Evolutionary conservation across 371 early-diverging fungal species (phyloP), one percentile per base, ranked within the genome.

Genomic region (Syncephalis plumigaleata): DNA sequence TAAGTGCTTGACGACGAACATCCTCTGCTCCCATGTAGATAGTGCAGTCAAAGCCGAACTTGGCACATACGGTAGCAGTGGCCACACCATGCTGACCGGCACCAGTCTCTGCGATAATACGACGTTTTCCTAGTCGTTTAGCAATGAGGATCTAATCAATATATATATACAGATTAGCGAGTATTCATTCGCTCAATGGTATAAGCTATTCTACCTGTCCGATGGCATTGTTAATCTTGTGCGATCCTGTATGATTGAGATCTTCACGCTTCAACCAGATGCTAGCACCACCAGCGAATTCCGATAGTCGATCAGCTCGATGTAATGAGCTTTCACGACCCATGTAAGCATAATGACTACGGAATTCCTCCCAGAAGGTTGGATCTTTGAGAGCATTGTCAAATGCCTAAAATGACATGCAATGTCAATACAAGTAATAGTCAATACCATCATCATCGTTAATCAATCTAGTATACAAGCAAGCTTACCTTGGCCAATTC

Each of bases 221-320:
- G 18, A 96, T 64, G 2, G 93, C 94, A 50, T 97, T 97, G 71
- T 97, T 97, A 70, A 97, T 88, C 69, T 94, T 96, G 75, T 96
- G 97, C 37, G 93, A 87, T 25, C 97, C 97, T 26, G 97, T 96
- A 62, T 97, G 95, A 70, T 93, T 94, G 54, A 93, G 66, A 60
- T 97, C 97, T 60, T 97, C 97, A 54, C 97, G 84, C 74, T 97
- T 97, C 55, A 97, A 71, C 88, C 89, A 97, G 62, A 97, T 92
- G 20, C 68, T 68, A 21, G 97, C 94, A 46, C 95, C 95, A 36
- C 75, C 74, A 44, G 70, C 67, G 42, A 78, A 61, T 44, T 66
- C 77, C 1, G 92, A 88, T 58, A 94, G 61, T 11, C 90, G 79
- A 44, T 79, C 77, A 18, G 95, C 95, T 31, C 75, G 57, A 48